Base-by-base conservation (phyloP, 805 yeast genomes). In the Yamadazyma paraphyllophila region DNA sequence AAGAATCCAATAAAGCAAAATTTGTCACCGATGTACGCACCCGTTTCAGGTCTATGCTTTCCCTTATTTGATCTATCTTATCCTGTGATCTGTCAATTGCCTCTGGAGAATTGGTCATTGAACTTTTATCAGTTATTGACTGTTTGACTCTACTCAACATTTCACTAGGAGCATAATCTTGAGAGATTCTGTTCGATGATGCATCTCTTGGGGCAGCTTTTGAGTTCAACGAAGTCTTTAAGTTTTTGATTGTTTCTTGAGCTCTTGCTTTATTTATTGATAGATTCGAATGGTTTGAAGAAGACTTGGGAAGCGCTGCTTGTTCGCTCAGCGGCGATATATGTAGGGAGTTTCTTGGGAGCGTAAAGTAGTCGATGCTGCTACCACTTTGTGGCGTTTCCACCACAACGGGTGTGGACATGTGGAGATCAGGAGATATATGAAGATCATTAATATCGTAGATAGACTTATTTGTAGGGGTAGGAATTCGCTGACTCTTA, bases 11-110 rank as follows among this genome's bases (percentile, higher is more conserved):
- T 31, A 17, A n/a, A 11, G 38, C 44, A 36, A 26, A 31, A 8
- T 27, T 39, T 30, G 24, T 29, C 10, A 39, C 38, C 13, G 40
- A 16, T 3, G 67, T 57, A 17, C 48, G 45, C n/a, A 61, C 50
- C 15, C 69, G 50, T 40, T 66, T 63, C 62, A 53, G 62, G 37
- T 71, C 73, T 31, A 71, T 61, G 39, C 69, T 61, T 25, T 66
- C 67, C 43, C 75, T 56, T 35, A 70, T 57, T 36, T 63, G 70
- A 12, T 34, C 41, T 5, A 16, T 13, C 58, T 61, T 24, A 64
- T 55, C 73, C 7, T 27, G 45, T 5, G 29, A 4, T 10, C 27
- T 41, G 11, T 34, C 32, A 13, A 12, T 5, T 13, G 34, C 27
- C 11, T 36, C 40, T 4, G 12, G 16, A 65, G 66, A 27, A 60